These are phyloP conservation scores for Sphaerulina musiva DNA, from an alignment of 2,329 filamentous ascomycete species.

Conservation along the genomic window DNA sequence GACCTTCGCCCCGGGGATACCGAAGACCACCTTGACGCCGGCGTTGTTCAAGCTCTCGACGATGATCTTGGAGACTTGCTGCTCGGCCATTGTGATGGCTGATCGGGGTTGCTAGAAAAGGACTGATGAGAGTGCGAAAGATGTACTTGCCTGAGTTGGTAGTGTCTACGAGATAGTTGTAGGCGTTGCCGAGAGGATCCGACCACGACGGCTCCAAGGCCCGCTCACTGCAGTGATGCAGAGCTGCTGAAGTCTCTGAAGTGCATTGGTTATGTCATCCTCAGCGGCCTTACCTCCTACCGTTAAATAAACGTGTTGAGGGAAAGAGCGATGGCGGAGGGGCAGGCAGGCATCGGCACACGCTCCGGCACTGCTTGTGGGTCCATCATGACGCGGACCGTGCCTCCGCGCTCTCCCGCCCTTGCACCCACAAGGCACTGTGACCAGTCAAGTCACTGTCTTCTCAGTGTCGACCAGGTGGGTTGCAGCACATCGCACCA, in stretches of 20 bases:
- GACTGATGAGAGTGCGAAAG: background rate
- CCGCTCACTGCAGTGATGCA: too few species aligned
- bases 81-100: constrained; percentile 18
- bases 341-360: too few species aligned
- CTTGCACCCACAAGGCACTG: background rate
- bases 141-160: constrained; percentile 4
- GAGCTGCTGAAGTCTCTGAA: too few species aligned
- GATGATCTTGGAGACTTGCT: constrained; percentile 32
- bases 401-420: background rate
- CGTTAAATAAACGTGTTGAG: background rate
- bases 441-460: background rate
- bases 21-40: constrained; percentile 43
- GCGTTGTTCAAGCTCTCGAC: constrained; percentile 37
- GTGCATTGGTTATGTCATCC: constrained; percentile 14
- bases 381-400: too few species aligned
- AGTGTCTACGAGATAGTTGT: too few species aligned
- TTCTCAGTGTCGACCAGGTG: background rate
- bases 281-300: background rate
- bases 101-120: background rate
- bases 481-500: background rate
- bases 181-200: constrained; percentile 2
- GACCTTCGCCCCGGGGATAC: constrained; percentile 41
- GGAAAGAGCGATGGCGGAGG: background rate
- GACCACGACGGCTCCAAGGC: background rate
- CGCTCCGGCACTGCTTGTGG: background rate